Evolutionary conservation across 345 rosid species (phyloP).

Genomic region (Hypericum androsaemum): DNA sequence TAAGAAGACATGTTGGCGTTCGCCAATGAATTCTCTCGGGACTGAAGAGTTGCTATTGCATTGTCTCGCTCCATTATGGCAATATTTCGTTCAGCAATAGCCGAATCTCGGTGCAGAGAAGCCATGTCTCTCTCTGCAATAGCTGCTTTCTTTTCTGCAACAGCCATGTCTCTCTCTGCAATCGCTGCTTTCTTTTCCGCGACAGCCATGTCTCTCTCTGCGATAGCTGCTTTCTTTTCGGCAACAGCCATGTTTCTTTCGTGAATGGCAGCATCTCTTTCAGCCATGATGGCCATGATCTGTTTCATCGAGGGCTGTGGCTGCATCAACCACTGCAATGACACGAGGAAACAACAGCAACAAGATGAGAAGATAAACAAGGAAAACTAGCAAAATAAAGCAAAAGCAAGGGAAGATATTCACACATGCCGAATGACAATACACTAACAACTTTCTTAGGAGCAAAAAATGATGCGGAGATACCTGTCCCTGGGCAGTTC

Average conservation of each 20-base stretch:
- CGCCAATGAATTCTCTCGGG: constrained; percentile 62
- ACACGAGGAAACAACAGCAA: constrained; percentile 12
- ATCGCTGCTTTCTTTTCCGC: too few species aligned
- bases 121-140: constrained; percentile 91
- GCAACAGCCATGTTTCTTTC: constrained; percentile 7
- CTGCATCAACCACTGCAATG: constrained; percentile 62
- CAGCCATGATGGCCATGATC: constrained; percentile 91
- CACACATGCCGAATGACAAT: neutral
- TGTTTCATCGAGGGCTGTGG: constrained; percentile 99
- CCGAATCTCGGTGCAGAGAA: constrained; percentile 83
- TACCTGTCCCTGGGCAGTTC: constrained; percentile 90
- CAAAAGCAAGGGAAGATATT: neutral
- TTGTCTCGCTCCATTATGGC: constrained; percentile 80
- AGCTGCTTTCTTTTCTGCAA: constrained; percentile 89
- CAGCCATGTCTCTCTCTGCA: constrained; percentile 56
- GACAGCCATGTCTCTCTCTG: too few species aligned
- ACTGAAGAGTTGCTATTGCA: constrained; percentile 75
- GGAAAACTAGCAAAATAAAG: neutral
- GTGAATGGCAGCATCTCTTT: constrained; percentile 89
- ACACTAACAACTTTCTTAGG: constrained; percentile 1
- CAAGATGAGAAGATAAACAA: neutral
- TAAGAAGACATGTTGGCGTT: constrained; percentile 47
- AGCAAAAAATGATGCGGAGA: constrained; percentile 4
- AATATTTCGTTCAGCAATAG: constrained; percentile 83
- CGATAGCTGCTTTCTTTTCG: too few species aligned